These are phyloP conservation scores for Cladobotryum protrusum DNA, from an alignment of 2,329 filamentous ascomycete genomes.

Conservation along the genomic window DNA sequence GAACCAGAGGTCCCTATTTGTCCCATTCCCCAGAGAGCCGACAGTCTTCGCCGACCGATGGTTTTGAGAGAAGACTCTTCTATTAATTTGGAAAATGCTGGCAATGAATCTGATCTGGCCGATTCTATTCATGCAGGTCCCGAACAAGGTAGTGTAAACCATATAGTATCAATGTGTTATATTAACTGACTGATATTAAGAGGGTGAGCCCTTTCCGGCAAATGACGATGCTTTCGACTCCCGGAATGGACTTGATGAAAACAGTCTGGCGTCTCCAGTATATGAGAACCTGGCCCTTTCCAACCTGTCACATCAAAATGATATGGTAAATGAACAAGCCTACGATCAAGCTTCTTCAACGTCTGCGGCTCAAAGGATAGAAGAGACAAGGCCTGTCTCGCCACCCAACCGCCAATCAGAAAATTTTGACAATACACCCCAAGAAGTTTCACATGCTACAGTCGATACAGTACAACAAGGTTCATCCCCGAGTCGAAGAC, in stretches of 20 bases:
- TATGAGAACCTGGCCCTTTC: no score
- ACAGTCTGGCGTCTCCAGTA: no score
- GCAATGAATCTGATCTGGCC: not conserved
- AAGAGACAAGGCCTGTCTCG: not conserved
- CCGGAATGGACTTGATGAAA: no score
- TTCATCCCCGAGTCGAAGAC: not conserved
- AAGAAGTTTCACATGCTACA: not conserved
- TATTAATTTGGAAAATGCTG: not conserved
- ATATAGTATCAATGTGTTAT: not conserved
- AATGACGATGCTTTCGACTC: no score
- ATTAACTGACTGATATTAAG: not conserved
- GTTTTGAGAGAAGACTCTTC: slow-evolving; percentile 15
- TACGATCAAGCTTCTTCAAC: not conserved
- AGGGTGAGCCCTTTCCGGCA: not conserved
- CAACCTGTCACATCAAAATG: no score
- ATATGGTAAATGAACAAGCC: no score
- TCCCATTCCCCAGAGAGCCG: slow-evolving; percentile 25
- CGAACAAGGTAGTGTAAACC: not conserved
- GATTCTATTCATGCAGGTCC: not conserved
- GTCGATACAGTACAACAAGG: not conserved
- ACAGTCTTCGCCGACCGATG: slow-evolving; percentile 19
- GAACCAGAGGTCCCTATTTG: slow-evolving; percentile 21
- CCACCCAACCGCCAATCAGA: not conserved
- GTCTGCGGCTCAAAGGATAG: not conserved
- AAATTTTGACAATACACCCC: not conserved